Conservation (phyloP, 2,329 filamentous ascomycete species). For the Cercospora sesami region DNA sequence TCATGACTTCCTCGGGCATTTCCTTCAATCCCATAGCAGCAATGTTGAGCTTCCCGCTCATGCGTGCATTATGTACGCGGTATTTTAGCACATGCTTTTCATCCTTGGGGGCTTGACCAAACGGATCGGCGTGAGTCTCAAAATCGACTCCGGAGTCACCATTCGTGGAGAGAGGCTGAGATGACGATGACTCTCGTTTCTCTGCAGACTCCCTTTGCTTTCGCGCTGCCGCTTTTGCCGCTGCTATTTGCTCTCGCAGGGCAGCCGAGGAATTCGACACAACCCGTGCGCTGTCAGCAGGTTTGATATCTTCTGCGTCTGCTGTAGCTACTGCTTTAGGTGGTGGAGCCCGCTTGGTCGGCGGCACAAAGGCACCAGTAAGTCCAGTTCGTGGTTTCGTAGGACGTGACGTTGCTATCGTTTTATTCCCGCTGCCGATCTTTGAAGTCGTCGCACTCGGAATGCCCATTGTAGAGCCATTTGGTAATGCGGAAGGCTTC, state of each 20-base stretch:
- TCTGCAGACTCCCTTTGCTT: conserved; percentile 38
- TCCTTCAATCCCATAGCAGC: conserved; percentile 76
- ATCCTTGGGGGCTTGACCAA: conserved; percentile 65
- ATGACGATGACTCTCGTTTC: conserved; percentile 29
- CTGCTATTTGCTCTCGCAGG: conserved; percentile 86
- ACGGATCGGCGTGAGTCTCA: conserved; percentile 64
- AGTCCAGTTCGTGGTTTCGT: conserved; percentile 37
- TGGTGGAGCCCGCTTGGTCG: conserved; percentile 8
- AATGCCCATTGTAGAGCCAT: conserved; percentile 10
- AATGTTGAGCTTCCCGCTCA: conserved; percentile 82
- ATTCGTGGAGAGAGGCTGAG: conserved; percentile 17
- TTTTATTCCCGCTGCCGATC: conserved; percentile 37
- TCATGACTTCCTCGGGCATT: conserved; percentile 78
- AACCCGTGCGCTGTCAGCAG: conserved; percentile 23
- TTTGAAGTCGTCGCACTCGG: conserved; percentile 3
- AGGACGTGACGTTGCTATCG: conserved; percentile 36
- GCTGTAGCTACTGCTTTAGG: conserved; percentile 1
- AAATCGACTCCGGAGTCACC: conserved; percentile 54
- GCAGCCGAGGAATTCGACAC: conserved; percentile 65
- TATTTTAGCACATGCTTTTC: conserved; percentile 69
- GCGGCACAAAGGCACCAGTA: conserved; percentile 37
- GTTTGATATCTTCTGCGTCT: background rate
- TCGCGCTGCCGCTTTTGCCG: conserved; percentile 74
- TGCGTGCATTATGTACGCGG: conserved; percentile 70
- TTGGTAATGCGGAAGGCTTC: conserved; percentile 13